Percentiles rank a stretch among this genome's conserved stretches.
phyloP scores from a whole-genome alignment of 352 stramenopile species.

The Phytophthora chlamydospora region DNA sequence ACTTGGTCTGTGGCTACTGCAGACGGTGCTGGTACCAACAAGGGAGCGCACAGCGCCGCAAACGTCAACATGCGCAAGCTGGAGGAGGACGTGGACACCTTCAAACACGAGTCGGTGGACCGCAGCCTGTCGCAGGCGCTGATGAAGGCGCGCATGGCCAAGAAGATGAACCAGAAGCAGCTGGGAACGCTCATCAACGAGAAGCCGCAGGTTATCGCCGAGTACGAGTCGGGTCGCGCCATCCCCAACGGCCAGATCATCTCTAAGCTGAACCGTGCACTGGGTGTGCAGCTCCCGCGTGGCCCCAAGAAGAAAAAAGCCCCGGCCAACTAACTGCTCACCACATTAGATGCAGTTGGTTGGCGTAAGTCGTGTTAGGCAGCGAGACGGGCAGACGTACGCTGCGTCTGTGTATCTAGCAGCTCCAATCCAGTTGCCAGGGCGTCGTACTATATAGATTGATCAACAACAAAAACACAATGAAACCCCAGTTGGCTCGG shows the following conservation, averaged over 20 bases:
- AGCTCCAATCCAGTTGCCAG: conserved; percentile 5
- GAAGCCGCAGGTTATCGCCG: conserved; percentile 96
- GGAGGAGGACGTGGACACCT: conserved; percentile 90
- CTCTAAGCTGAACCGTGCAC: conserved; percentile 94
- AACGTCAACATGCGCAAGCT: conserved; percentile 91
- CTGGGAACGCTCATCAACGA: conserved; percentile 95
- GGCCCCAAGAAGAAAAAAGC: conserved; percentile 73
- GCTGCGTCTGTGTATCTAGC: conserved; percentile 13
- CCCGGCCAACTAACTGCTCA: conserved; percentile 34
- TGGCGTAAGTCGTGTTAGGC: conserved; percentile 25
- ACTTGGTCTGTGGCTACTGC: neutral
- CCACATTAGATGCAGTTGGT: conserved; percentile 19
- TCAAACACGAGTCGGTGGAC: conserved; percentile 89
- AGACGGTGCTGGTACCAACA: conserved; percentile 85
- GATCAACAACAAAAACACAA: conserved; percentile 14
- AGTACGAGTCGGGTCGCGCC: conserved; percentile 98
- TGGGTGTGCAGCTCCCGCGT: conserved; percentile 90
- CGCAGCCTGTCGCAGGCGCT: conserved; percentile 92
- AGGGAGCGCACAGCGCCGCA: conserved; percentile 79
- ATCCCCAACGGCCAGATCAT: conserved; percentile 99
- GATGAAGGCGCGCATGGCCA: conserved; percentile 95
- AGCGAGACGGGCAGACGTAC: conserved; percentile 15
- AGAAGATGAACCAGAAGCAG: conserved; percentile 99
- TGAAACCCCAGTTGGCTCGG: conserved; percentile 13
- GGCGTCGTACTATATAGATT: conserved; percentile 45